A percentile compares a stretch with the other conserved stretches of the same genome.
phyloP scores from a whole-genome alignment of 768 basidiomycete genomes.

The Boletus vermiculosoides region DNA sequence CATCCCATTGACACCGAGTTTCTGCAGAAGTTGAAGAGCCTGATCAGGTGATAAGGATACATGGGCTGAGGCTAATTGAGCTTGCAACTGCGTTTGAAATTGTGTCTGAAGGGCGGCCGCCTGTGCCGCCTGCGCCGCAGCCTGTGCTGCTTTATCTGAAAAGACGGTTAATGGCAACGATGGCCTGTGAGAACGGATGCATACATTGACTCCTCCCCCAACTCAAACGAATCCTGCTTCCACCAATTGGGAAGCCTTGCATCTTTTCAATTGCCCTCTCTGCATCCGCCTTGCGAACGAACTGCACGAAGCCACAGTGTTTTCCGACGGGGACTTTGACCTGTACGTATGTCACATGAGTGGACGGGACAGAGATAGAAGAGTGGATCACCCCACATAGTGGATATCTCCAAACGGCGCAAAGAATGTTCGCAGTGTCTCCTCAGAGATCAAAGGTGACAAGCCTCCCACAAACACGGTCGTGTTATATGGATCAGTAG shows the following conservation, averaged over 20 bases:
- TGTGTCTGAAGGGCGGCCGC: constrained; percentile 63
- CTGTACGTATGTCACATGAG: constrained; percentile 36
- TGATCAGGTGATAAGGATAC: constrained; percentile 55
- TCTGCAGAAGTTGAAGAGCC: constrained; percentile 59
- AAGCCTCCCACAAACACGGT: constrained; percentile 94
- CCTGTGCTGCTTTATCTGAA: constrained; percentile 86
- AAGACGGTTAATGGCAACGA: constrained; percentile 5
- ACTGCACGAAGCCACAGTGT: constrained; percentile 95
- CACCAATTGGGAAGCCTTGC: constrained; percentile 95
- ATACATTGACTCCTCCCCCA: constrained; percentile 94
- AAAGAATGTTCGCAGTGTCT: constrained; percentile 88
- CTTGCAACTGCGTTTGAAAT: constrained; percentile 38
- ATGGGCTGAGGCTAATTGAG: constrained; percentile 27
- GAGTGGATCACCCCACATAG: constrained; percentile 55
- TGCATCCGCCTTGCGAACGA: constrained; percentile 87
- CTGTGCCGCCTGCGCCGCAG: constrained; percentile 81
- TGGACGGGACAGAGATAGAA: constrained; percentile 1
- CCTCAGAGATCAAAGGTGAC: constrained; percentile 86
- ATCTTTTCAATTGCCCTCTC: constrained; percentile 93
- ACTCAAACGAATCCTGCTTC: constrained; percentile 84
- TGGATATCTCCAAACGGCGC: constrained; percentile 92
- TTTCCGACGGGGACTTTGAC: constrained; percentile 97
- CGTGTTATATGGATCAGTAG: constrained; percentile 93
- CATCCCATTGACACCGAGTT: constrained; percentile 46
- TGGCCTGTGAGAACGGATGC: neutral